Conservation (phyloP, 2,329 filamentous ascomycete species). For the Fusarium robinianum region DNA sequence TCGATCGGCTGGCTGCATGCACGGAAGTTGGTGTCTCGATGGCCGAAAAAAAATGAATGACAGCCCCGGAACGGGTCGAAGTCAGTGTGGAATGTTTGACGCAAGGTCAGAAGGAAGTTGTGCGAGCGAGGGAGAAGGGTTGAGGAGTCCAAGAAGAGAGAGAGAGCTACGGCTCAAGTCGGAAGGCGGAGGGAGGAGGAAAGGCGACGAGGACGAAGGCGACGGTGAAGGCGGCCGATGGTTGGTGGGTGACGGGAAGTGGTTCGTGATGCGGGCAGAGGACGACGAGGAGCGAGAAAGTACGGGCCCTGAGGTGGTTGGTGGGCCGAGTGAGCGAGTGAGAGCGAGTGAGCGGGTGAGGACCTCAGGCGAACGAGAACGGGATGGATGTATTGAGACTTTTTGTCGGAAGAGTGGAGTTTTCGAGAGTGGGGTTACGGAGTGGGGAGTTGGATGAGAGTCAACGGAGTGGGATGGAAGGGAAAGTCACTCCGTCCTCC, state of each 20-base stretch:
- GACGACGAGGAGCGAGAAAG: slow-evolving; percentile 14
- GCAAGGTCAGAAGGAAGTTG: no score
- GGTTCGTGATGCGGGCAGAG: slow-evolving; percentile 26
- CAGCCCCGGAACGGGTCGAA: no score
- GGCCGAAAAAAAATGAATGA: slow-evolving; percentile 7
- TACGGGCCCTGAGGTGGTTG: slow-evolving; percentile 29
- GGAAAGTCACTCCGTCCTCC: no score
- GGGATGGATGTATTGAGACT: slow-evolving; percentile 25
- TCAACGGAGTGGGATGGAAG: no score
- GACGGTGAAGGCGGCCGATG: slow-evolving; percentile 6
- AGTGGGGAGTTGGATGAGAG: slow-evolving; percentile 14
- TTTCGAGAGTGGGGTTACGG: slow-evolving; percentile 8
- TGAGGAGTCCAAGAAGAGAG: slow-evolving; percentile 9
- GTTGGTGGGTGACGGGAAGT: slow-evolving; percentile 23
- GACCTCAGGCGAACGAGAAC: slow-evolving; percentile 8
- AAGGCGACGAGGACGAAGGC: slow-evolving; percentile 3
- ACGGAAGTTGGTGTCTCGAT: slow-evolving; percentile 25
- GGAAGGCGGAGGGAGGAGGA: slow-evolving; percentile 2
- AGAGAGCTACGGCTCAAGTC: slow-evolving; percentile 1
- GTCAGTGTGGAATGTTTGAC: no score
- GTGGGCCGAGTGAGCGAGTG: slow-evolving; percentile 19
- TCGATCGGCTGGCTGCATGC: slow-evolving; percentile 23
- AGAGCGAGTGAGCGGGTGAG: slow-evolving; percentile 6
- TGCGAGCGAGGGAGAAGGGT: no score
- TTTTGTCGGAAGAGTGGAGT: slow-evolving; percentile 28